These are phyloP conservation scores for Croton setiger DNA, from an alignment of 441 rosid species.

Conservation along the genomic window DNA sequence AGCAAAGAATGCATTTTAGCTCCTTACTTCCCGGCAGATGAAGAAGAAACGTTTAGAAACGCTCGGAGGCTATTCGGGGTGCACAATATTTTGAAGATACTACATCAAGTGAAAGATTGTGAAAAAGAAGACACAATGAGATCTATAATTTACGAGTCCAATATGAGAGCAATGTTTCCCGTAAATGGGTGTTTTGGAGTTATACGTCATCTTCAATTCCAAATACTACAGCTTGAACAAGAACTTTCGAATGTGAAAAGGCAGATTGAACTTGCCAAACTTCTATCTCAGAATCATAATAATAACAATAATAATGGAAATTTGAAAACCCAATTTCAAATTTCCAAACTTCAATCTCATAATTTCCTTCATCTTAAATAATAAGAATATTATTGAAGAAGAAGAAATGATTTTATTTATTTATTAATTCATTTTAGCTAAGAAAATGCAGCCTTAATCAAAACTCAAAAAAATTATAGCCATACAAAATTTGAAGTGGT, in stretches of 20 bases:
- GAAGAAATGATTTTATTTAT: too few species aligned
- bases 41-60: neutral
- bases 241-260: neutral
- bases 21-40: neutral
- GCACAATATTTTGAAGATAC: neutral
- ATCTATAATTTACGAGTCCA: conserved; percentile 6
- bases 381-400: too few species aligned
- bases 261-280: neutral
- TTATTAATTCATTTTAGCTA: too few species aligned
- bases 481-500: too few species aligned
- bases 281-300: neutral
- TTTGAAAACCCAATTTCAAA: too few species aligned
- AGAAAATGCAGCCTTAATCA: too few species aligned
- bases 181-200: neutral
- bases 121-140: neutral
- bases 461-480: too few species aligned
- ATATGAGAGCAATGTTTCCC: neutral
- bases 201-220: neutral
- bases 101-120: neutral
- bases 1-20: neutral
- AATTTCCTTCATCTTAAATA: too few species aligned
- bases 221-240: neutral
- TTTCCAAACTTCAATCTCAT: too few species aligned
- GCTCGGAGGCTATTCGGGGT: neutral
- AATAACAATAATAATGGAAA: neutral